Conservation (phyloP, 441 rosid genomes). For the Aleurites moluccanus region DNA sequence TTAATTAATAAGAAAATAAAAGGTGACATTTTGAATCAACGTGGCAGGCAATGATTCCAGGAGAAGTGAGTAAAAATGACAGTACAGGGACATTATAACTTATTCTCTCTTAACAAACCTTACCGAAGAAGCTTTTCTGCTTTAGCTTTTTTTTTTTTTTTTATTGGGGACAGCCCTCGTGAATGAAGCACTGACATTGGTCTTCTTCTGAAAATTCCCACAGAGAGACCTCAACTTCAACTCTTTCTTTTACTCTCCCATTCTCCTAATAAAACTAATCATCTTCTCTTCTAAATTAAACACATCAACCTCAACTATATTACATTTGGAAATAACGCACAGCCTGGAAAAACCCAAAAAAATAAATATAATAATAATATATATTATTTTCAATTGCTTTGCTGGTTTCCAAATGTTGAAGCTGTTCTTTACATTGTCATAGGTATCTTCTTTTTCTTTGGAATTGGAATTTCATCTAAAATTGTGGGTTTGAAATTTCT, state of each 20-base stretch:
- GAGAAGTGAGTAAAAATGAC: background rate
- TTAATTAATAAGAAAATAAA: no score
- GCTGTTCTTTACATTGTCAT: background rate
- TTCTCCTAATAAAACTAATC: background rate
- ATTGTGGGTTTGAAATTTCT: background rate
- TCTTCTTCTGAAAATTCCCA: background rate
- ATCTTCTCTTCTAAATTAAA: background rate
- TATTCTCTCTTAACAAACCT: background rate
- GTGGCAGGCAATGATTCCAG: background rate
- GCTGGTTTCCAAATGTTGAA: constrained; percentile 17
- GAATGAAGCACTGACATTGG: background rate
- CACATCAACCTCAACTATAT: background rate
- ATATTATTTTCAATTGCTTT: background rate
- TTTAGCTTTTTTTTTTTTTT: background rate
- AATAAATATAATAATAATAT: background rate
- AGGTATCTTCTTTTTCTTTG: constrained; percentile 3
- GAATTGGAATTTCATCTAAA: background rate
- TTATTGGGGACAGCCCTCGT: constrained; percentile 5
- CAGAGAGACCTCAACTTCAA: background rate
- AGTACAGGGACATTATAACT: background rate
- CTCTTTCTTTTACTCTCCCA: background rate
- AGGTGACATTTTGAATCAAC: background rate
- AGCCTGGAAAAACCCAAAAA: background rate
- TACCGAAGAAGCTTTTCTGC: background rate
- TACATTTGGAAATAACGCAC: background rate